These are phyloP conservation scores for Ogataea pini DNA, from an alignment of 805 yeast species.

Conservation along the genomic window DNA sequence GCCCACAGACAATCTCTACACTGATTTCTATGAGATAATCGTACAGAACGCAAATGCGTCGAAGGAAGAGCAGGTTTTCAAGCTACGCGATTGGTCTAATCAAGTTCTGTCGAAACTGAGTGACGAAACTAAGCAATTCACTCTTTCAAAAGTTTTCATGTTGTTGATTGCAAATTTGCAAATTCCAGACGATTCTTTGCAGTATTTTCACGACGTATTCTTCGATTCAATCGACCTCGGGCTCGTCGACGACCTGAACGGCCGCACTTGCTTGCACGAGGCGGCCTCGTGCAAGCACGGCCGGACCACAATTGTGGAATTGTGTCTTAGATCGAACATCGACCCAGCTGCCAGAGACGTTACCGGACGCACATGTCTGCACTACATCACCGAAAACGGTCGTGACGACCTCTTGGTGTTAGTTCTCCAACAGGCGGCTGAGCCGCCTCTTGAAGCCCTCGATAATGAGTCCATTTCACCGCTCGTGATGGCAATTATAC, in stretches of 20 bases:
- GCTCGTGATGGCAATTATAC: conserved; percentile 72
- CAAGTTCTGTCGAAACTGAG: conserved; percentile 47
- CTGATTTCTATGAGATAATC: conserved; percentile 54
- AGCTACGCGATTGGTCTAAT: conserved; percentile 39
- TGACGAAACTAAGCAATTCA: conserved; percentile 41
- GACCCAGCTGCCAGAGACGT: conserved; percentile 50
- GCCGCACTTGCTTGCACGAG: conserved; percentile 78
- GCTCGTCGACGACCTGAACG: conserved; percentile 69
- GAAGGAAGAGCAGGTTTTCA: conserved; percentile 33
- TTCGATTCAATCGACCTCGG: conserved; percentile 59
- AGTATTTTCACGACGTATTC: conserved; percentile 49
- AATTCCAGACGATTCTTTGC: conserved; percentile 62
- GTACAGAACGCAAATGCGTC: conserved; percentile 40
- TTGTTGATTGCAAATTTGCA: conserved; percentile 64
- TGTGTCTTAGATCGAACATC: conserved; percentile 28
- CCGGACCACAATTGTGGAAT: conserved; percentile 28
- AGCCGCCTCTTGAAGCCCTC: conserved; percentile 43
- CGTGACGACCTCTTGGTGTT: conserved; percentile 43
- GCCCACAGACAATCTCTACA: conserved; percentile 63
- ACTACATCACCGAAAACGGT: conserved; percentile 74
- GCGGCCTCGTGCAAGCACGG: conserved; percentile 38
- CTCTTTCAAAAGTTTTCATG: conserved; percentile 70
- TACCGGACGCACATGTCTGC: conserved; percentile 80
- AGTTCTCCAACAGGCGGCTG: conserved; percentile 36
- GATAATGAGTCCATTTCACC: conserved; percentile 85